Percentiles rank a stretch among this genome's conserved stretches.
phyloP scores from a whole-genome alignment of 116 monocot genomes.

The Papilionanthe hybrid region DNA sequence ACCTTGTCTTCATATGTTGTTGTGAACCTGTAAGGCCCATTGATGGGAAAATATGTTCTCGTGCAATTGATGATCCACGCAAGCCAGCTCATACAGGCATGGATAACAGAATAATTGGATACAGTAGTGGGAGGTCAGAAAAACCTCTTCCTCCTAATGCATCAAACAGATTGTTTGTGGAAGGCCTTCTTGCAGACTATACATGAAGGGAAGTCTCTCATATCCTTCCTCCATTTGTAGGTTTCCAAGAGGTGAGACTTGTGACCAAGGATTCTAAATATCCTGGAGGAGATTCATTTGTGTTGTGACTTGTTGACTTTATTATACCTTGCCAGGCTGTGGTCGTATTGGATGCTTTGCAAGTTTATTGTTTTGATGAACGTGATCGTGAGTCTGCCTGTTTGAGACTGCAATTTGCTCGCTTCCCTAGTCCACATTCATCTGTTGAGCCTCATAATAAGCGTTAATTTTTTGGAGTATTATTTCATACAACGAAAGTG shows the following conservation, averaged over 20 bases:
- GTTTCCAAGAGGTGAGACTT: constrained; percentile 60
- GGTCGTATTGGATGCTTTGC: too few relatives aligned
- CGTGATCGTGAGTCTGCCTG: constrained; percentile 10
- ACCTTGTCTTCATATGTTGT: constrained; percentile 8
- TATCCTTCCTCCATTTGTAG: constrained; percentile 90
- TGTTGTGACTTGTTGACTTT: too few relatives aligned
- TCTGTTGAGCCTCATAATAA: constrained; percentile 2
- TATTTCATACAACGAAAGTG: neutral
- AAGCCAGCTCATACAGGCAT: constrained; percentile 17
- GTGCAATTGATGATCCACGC: constrained; percentile 25
- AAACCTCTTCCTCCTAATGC: constrained; percentile 46
- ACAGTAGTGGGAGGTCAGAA: constrained; percentile 36
- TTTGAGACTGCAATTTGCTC: constrained; percentile 16
- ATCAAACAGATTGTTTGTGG: too few relatives aligned
- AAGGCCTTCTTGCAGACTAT: constrained; percentile 63
- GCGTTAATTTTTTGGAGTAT: neutral
- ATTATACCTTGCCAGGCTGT: too few relatives aligned
- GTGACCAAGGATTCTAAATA: too few relatives aligned
- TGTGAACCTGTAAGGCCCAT: constrained; percentile 12
- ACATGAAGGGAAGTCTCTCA: constrained; percentile 90
- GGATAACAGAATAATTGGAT: constrained; percentile 28
- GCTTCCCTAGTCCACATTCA: constrained; percentile 7
- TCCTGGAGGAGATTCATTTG: too few relatives aligned
- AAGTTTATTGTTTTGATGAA: too few relatives aligned
- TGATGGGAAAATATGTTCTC: neutral